A percentile compares a stretch with the other conserved stretches of the same genome.
phyloP scores from a whole-genome alignment of 345 rosid species.

The Combretum micranthum region DNA sequence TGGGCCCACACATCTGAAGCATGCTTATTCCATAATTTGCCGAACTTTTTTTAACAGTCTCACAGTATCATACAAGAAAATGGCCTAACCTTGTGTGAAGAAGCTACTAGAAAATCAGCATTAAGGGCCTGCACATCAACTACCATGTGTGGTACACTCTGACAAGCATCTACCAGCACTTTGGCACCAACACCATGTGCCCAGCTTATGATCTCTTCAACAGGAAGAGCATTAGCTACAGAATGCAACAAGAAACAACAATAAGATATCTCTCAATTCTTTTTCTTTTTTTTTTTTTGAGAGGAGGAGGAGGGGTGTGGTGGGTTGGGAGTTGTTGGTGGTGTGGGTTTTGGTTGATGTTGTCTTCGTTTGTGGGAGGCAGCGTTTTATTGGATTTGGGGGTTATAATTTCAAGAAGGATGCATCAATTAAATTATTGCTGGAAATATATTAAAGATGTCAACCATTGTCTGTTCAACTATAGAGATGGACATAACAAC shows the following conservation, averaged over 20 bases:
- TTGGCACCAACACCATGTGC: conserved; percentile 74
- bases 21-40: conserved; percentile 63
- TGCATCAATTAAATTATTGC: no score
- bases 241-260: background rate
- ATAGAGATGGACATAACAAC: no score
- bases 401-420: no score
- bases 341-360: no score
- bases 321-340: no score
- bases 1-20: conserved; percentile 99
- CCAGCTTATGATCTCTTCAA: conserved; percentile 60
- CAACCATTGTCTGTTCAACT: no score
- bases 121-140: conserved; percentile 78
- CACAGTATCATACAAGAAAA: conserved; percentile 14
- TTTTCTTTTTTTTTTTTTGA: no score
- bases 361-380: no score
- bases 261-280: background rate
- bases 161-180: conserved; percentile 93
- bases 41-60: conserved; percentile 21
- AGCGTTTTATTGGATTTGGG: no score
- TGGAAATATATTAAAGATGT: no score
- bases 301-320: no score
- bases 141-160: conserved; percentile 92
- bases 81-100: conserved; percentile 87
- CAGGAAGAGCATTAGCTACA: conserved; percentile 77
- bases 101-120: conserved; percentile 91